Percentiles rank a stretch among this genome's conserved stretches.
Evolutionary conservation across 257 asterid species (phyloP).

Genomic region (Penstemon newberryi): DNA sequence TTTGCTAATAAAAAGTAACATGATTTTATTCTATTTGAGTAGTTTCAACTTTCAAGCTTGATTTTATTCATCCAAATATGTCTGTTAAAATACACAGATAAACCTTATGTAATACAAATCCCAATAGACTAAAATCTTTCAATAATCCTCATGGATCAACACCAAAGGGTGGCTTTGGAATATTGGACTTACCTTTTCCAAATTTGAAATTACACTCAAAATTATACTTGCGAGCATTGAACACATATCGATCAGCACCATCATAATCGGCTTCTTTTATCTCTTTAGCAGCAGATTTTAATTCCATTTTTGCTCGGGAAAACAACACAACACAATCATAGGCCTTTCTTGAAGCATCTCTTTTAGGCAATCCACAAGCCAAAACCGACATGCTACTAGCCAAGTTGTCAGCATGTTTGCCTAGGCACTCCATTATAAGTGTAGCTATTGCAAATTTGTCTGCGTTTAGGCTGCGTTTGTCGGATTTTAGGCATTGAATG

Average conservation of each 20-base stretch:
- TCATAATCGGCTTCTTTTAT: constrained; percentile 16
- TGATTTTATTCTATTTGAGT: too few species aligned
- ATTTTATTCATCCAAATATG: neutral
- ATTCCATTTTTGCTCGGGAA: constrained; percentile 2
- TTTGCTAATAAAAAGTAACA: neutral
- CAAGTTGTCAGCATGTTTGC: constrained; percentile 14
- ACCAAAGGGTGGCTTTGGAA: neutral
- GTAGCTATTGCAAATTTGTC: constrained; percentile 16
- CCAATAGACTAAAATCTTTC: constrained; percentile 12
- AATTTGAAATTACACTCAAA: neutral
- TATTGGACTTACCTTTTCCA: neutral
- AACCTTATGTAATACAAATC: neutral
- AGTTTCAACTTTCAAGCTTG: neutral
- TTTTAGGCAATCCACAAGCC: neutral
- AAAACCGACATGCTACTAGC: neutral
- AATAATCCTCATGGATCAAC: constrained; percentile 22
- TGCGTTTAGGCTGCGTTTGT: constrained; percentile 13
- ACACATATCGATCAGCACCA: constrained; percentile 9
- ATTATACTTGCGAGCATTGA: neutral
- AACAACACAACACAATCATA: constrained; percentile 1
- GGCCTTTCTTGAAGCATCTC: constrained; percentile 11
- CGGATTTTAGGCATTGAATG: constrained; percentile 24
- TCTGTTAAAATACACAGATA: neutral
- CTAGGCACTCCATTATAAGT: neutral
- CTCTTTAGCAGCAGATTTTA: constrained; percentile 20